Evolutionary conservation across 2,329 filamentous ascomycete species (phyloP).

Genomic region (Xylogone sp.): DNA sequence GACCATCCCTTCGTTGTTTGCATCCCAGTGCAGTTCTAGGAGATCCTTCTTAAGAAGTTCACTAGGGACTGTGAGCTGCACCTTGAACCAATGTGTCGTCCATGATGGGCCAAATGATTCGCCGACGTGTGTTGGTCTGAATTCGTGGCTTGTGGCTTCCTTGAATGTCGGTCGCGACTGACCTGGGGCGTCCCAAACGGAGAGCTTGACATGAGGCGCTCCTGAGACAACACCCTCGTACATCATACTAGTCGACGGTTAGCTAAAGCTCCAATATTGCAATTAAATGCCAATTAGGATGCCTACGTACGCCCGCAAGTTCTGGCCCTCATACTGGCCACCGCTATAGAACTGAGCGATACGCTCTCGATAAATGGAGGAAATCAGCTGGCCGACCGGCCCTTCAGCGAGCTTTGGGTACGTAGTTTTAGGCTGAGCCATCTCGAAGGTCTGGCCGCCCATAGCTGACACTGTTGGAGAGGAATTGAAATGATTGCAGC

Average conservation of each 20-base stretch:
- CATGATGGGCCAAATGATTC: constrained; percentile 87
- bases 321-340: constrained; percentile 75
- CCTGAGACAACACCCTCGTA: constrained; percentile 65
- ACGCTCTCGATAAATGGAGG: constrained; percentile 79
- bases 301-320: constrained; percentile 62
- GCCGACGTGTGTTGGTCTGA: constrained; percentile 70
- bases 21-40: constrained; percentile 96
- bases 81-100: constrained; percentile 97
- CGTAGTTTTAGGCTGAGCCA: constrained; percentile 19
- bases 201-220: constrained; percentile 75
- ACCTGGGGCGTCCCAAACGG: constrained; percentile 78
- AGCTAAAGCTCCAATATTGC: constrained; percentile 1
- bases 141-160: constrained; percentile 73
- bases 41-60: constrained; percentile 71
- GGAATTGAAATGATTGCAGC: too few relatives aligned
- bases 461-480: constrained; percentile 19
- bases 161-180: constrained; percentile 80
- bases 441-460: constrained; percentile 27
- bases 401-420: constrained; percentile 27
- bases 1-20: constrained; percentile 88
- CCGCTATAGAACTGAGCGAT: constrained; percentile 75
- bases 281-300: constrained; percentile 10
- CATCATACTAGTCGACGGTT: constrained; percentile 54
- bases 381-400: constrained; percentile 74
- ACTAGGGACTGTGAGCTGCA: constrained; percentile 72